Base-by-base conservation (phyloP, 139 green algal species). In the Coccomyxa sp. region DNA sequence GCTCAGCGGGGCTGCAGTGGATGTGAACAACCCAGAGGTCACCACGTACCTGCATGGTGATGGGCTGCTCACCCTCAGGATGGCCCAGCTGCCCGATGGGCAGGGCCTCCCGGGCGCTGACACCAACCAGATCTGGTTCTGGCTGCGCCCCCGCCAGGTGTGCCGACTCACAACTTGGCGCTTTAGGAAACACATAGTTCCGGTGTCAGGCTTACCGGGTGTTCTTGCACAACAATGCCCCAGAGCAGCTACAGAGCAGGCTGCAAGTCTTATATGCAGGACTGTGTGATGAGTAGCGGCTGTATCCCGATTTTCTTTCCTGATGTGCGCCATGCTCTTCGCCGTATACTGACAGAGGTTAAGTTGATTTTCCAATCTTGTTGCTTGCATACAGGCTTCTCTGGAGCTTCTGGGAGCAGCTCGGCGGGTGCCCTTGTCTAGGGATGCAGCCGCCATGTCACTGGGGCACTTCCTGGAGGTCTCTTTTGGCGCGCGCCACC, bases 61-160 rank as follows among this genome's bases (percentile, higher is more conserved):
- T 64, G 79, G 80, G 33, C 86, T 89, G 58, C 78, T 97, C 39
- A 93, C 90, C 0, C 68, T 96, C 16, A 89, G 86, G 27, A 80
- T 89, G 31, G 69, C 82, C 8, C 81, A 76, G 14, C 73, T 90
- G 70, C 79, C 80, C 9, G 71, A 68, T 2, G 78, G 68, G 34
- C 82, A 90, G 39, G 87, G 88, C 44, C 84, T 95, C 38, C 89
- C 90, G 18, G 90, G 87, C 16, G 82, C 88, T 68, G 86, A 90
- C 64, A 82, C 83, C 35, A 82, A 86, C 39, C 83, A 88, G 40
- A 76, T 97, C 39, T 97, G 92, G 92, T 81, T 94, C 77, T 97
- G 93, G 93, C 71, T 87, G 39, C 87, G 92, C 18, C 92, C 92
- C 31, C 39, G 72, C 31, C 40, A 77, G 75, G 69, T 80, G 34